These are phyloP conservation scores for Trametopsis cervina DNA, from an alignment of 768 basidiomycete genomes.

Conservation along the genomic window DNA sequence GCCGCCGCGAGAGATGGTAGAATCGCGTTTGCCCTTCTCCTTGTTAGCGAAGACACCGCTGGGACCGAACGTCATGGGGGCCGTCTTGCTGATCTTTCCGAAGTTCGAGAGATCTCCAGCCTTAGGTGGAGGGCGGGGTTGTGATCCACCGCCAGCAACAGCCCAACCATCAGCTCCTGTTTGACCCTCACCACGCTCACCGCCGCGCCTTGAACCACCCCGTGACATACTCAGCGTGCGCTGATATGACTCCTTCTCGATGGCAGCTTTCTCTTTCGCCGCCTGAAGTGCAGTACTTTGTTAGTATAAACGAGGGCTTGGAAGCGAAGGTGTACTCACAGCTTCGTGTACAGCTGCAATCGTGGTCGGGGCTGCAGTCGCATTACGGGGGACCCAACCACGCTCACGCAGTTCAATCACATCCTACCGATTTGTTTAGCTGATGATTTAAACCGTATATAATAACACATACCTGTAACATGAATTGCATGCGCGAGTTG, in stretches of 20 bases:
- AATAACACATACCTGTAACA: conserved; percentile 71
- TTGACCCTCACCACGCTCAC: conserved; percentile 53
- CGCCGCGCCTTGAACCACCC: conserved; percentile 84
- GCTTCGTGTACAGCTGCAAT: conserved; percentile 84
- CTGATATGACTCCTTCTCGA: conserved; percentile 51
- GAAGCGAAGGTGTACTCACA: conserved; percentile 38
- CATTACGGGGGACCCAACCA: conserved; percentile 72
- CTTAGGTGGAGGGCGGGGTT: conserved; percentile 56
- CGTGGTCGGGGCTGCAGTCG: conserved; percentile 74
- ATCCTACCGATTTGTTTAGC: conserved; percentile 48
- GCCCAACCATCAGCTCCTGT: conserved; percentile 86
- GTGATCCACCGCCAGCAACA: conserved; percentile 34
- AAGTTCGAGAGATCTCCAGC: conserved; percentile 84
- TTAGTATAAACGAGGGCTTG: conserved; percentile 6
- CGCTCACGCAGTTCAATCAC: conserved; percentile 82
- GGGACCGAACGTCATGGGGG: conserved; percentile 75
- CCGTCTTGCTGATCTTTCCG: conserved; percentile 71
- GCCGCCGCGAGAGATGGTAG: conserved; percentile 68
- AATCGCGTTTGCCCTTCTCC: conserved; percentile 61
- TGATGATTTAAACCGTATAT: conserved; percentile 3
- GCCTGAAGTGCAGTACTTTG: conserved; percentile 40
- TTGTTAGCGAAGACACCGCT: conserved; percentile 76
- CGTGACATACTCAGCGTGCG: conserved; percentile 78
- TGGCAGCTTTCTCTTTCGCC: conserved; percentile 78
- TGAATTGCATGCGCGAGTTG: conserved; percentile 85